Percentiles rank a stretch among this genome's conserved stretches.
Conservation (phyloP, 495 filamentous ascomycete species). For the Talaromyces borbonicus region DNA sequence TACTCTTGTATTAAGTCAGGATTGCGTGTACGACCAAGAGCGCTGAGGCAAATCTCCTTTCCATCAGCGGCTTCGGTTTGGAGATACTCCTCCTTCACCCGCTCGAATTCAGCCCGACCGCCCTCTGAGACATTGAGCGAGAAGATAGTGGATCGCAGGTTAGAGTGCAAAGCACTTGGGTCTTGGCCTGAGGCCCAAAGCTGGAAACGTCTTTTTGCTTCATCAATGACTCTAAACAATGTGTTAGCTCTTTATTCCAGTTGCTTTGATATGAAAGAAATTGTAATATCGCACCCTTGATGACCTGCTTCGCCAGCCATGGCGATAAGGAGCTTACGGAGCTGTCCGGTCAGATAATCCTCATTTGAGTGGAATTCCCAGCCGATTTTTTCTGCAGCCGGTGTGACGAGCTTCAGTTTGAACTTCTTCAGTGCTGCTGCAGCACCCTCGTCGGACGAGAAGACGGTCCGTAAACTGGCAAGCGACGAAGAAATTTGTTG, state of each 20-base stretch:
- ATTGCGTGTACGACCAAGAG: slow-evolving; percentile 66
- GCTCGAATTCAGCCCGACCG: slow-evolving; percentile 55
- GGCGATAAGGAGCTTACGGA: slow-evolving; percentile 68
- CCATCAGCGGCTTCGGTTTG: slow-evolving; percentile 77
- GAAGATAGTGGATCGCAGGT: slow-evolving; percentile 71
- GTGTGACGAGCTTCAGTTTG: slow-evolving; percentile 56
- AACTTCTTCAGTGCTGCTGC: slow-evolving; percentile 64
- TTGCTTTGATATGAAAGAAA: background rate
- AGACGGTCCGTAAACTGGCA: slow-evolving; percentile 52
- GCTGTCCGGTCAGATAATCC: slow-evolving; percentile 69
- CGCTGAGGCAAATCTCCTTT: slow-evolving; percentile 70
- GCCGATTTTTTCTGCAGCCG: slow-evolving; percentile 66
- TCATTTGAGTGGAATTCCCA: slow-evolving; percentile 73
- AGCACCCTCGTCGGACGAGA: slow-evolving; percentile 46
- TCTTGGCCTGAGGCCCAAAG: slow-evolving; percentile 58
- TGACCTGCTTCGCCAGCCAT: slow-evolving; percentile 68
- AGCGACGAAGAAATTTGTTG: slow-evolving; percentile 66
- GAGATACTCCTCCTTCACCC: slow-evolving; percentile 73
- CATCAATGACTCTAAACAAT: slow-evolving; percentile 47
- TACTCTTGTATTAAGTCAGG: slow-evolving; percentile 57
- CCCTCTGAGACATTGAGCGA: slow-evolving; percentile 62
- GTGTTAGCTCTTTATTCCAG: slow-evolving; percentile 10
- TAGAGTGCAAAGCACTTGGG: slow-evolving; percentile 63
- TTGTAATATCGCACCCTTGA: slow-evolving; percentile 42
- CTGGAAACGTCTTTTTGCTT: slow-evolving; percentile 66